These are phyloP conservation scores for Durotheca rogersii DNA, from an alignment of 495 filamentous ascomycete genomes.

Conservation along the genomic window DNA sequence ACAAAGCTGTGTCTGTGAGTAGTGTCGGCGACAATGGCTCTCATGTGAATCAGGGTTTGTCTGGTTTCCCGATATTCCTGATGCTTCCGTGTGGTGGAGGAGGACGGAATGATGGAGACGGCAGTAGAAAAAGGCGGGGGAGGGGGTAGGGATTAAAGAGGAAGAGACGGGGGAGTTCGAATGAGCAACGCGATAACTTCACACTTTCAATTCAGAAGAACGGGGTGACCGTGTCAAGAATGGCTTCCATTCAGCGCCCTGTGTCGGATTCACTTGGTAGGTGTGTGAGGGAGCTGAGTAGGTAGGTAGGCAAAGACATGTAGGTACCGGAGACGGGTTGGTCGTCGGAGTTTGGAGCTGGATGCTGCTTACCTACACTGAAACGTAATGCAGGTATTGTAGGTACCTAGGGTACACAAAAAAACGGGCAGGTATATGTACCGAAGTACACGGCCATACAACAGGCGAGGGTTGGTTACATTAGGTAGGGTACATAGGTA, in stretches of 20 bases:
- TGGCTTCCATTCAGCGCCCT: not conserved
- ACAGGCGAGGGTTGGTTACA: no score
- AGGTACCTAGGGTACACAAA: no score
- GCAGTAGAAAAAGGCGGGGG: constrained; percentile 9
- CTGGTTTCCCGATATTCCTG: not conserved
- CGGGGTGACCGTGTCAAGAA: not conserved
- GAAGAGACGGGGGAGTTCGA: not conserved
- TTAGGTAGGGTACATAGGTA: no score
- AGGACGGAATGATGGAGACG: constrained; percentile 5
- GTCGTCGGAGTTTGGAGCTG: no score
- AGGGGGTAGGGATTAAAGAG: constrained; percentile 22
- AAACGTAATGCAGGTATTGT: no score
- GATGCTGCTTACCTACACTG: no score
- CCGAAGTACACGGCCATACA: no score
- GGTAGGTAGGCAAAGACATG: no score
- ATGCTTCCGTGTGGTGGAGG: no score
- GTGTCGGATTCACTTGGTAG: not conserved
- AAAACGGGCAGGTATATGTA: no score
- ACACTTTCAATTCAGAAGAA: constrained; percentile 5
- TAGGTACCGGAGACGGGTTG: no score
- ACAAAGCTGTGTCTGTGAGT: constrained; percentile 20
- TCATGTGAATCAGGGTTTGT: constrained; percentile 7
- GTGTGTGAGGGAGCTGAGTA: not conserved
- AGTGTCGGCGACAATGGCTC: not conserved
- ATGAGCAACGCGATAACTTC: constrained; percentile 4